A percentile compares a stretch with the other conserved stretches of the same genome.
phyloP scores from a whole-genome alignment of 1,284 basidiomycete genomes.

The Irpex lacteus region DNA sequence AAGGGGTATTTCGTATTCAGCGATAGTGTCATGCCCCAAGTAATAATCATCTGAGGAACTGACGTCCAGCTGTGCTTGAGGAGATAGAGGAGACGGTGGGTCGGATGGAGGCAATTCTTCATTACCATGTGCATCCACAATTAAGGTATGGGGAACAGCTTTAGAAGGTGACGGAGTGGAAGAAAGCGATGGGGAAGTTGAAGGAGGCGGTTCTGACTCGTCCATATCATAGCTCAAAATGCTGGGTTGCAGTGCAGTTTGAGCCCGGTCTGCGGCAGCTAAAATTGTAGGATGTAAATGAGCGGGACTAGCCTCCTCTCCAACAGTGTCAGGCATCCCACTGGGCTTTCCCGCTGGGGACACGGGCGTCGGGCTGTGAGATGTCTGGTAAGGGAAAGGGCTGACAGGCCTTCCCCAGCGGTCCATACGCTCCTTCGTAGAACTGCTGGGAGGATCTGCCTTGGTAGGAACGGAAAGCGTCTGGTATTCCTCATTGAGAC shows the following conservation, averaged over 20 bases:
- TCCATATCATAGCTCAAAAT: not conserved
- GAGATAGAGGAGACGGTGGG: not conserved
- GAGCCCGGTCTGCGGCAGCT: not conserved
- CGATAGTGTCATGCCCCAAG: not conserved
- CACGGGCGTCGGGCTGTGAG: constrained; percentile 9
- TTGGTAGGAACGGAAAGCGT: constrained; percentile 56
- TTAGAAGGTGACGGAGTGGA: not conserved
- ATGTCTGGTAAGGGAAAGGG: constrained; percentile 37
- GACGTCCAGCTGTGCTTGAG: not conserved
- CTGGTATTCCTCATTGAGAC: constrained; percentile 63
- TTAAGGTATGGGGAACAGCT: not conserved
- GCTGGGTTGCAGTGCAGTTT: not conserved
- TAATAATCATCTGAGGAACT: not conserved
- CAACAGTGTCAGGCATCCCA: not conserved
- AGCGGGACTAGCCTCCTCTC: not conserved
- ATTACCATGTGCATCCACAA: not conserved
- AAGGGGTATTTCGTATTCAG: constrained; percentile 1
- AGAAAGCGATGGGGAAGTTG: not conserved
- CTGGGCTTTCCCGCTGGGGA: not conserved
- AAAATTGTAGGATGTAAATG: not conserved
- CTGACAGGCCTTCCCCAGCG: constrained; percentile 69
- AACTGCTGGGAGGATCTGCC: constrained; percentile 62
- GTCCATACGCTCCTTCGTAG: constrained; percentile 46
- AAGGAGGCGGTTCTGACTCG: not conserved
- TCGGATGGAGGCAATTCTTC: constrained; percentile 1